Percentiles rank a stretch among this genome's conserved stretches.
Evolutionary conservation across 768 basidiomycete species (phyloP).

Genomic region (button mushroom (Agaricus bisporus)): DNA sequence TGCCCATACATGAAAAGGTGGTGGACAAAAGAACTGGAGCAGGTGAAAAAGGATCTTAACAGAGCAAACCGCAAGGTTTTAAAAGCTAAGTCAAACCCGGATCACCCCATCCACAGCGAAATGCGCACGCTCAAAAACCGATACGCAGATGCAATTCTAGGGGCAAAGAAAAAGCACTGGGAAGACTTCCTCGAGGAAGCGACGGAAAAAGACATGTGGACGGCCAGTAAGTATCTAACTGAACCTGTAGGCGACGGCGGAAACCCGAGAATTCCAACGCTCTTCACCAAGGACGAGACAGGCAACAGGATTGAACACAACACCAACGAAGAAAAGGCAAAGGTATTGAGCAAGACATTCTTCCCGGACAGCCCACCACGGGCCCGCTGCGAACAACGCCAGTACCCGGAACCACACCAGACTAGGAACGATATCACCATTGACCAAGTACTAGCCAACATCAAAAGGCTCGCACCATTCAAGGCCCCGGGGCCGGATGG

Average conservation of each 20-base stretch:
- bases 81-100: not conserved
- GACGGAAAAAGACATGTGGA: slow-evolving; percentile 15
- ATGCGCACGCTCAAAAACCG: slow-evolving; percentile 7
- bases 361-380: slow-evolving; percentile 18
- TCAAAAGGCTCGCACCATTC: slow-evolving; percentile 23
- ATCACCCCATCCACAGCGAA: slow-evolving; percentile 21
- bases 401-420: slow-evolving; percentile 21
- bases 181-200: slow-evolving; percentile 21
- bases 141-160: slow-evolving; percentile 13
- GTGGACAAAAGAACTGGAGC: slow-evolving; percentile 21
- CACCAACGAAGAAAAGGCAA: slow-evolving; percentile 21
- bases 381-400: slow-evolving; percentile 8
- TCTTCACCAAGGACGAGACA: slow-evolving; percentile 3
- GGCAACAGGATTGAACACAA: not conserved
- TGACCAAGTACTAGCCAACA: slow-evolving; percentile 19
- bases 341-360: slow-evolving; percentile 18
- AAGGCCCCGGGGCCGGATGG: slow-evolving; percentile 23
- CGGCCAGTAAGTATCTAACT: slow-evolving; percentile 17
- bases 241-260: slow-evolving; percentile 19
- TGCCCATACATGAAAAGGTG: slow-evolving; percentile 12
- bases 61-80: slow-evolving; percentile 10
- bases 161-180: slow-evolving; percentile 22
- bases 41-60: slow-evolving; percentile 12
- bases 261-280: slow-evolving; percentile 19
- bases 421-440: slow-evolving; percentile 16